Base-by-base conservation (phyloP, 2,329 filamentous ascomycete genomes). In the Passalora sequoiae region DNA sequence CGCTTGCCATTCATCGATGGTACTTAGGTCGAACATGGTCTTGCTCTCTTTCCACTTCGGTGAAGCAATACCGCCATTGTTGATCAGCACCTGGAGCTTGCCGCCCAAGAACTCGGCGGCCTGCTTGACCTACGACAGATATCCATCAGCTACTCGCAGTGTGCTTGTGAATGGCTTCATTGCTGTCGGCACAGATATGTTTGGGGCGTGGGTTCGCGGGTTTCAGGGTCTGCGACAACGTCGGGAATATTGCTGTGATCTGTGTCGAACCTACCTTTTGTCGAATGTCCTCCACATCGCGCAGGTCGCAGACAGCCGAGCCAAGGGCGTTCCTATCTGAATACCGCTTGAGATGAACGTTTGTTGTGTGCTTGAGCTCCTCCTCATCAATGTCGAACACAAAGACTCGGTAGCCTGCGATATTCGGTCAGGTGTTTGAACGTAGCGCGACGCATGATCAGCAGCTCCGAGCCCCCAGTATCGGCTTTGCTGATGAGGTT, bases 321-420 rank as follows among this genome's bases (percentile, higher is more conserved):
- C 29, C 36, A n/a, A 62, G 21, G 7, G 42, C 12, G 3, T 44
- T 36, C 6, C 47, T 28, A 13, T 53, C 49, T 20, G 38, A 25
- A 50, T 49, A 63, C 37, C 47, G 44, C 38, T 47, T 60, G 36
- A 55, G 61, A 10, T 67, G 57, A 0, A 58, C 38, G 8, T 46
- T 40, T 2, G 54, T 53, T 3, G 62, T 65, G 53, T 69, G 59
- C 12, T 57, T 46, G 29, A 69, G 60, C 49, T 69, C 67, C 3
- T 50, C 43, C 36, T 59, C 50, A 48, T 68, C 61, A 35, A 61
- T 63, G 53, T 69, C 66, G 22, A 69, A 47, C n/a, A 68, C 54
- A 39, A 63, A 66, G 46, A 69, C 65, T 16, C 60, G 58, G 54
- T 68, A 64, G 41, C 63, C 63, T 13, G n/a, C n/a, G n/a, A n/a